Conservation (phyloP, 306 rosid genomes). For the Chamaecrista fasciculata region DNA sequence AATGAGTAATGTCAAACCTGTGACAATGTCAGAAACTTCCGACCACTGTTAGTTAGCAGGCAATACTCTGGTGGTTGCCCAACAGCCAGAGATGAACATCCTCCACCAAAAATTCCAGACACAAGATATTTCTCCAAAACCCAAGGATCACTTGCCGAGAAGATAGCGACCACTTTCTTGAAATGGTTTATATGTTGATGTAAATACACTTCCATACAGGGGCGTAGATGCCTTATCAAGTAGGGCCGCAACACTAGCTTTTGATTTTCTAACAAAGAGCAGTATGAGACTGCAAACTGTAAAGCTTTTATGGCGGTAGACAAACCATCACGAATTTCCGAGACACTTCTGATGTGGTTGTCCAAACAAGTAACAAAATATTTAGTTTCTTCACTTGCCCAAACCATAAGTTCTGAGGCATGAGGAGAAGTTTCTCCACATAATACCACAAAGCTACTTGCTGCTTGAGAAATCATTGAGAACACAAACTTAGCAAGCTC, state of each 20-base stretch:
- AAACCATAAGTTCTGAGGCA: conserved; percentile 44
- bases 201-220: conserved; percentile 55
- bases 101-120: conserved; percentile 49
- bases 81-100: conserved; percentile 35
- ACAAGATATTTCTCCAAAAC: conserved; percentile 55
- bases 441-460: conserved; percentile 49
- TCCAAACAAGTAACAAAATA: conserved; percentile 44
- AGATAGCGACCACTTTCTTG: conserved; percentile 52
- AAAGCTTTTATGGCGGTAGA: conserved; percentile 42
- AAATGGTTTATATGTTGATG: conserved; percentile 50
- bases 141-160: conserved; percentile 61
- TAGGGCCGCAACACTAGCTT: conserved; percentile 43
- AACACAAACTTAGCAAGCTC: conserved; percentile 59
- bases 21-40: conserved; percentile 54
- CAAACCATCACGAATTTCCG: conserved; percentile 44
- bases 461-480: conserved; percentile 65
- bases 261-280: conserved; percentile 58
- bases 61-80: conserved; percentile 53
- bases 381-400: conserved; percentile 51
- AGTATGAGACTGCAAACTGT: conserved; percentile 42
- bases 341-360: conserved; percentile 35
- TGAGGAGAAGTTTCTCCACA: conserved; percentile 53
- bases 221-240: conserved; percentile 44
- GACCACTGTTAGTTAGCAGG: conserved; percentile 61
- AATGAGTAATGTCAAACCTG: conserved; percentile 42